Evolutionary conservation across 139 green algal genomes (phyloP).

Genomic region (Chlamydomonas asymmetrica): DNA sequence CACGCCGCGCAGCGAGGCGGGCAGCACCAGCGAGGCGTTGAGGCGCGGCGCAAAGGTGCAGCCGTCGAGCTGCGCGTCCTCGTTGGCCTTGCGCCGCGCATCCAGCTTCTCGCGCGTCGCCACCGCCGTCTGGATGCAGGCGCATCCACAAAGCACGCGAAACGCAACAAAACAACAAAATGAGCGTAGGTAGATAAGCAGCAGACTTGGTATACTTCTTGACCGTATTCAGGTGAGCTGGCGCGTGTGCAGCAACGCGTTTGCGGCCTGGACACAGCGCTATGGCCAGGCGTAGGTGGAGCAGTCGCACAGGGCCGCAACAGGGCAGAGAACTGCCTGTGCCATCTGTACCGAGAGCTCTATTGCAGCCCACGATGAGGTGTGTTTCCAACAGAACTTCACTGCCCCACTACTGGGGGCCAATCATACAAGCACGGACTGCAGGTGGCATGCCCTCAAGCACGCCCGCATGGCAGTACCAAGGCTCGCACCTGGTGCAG

Average conservation of each 20-base stretch:
- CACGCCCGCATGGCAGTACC: not conserved
- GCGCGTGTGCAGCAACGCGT: too few relatives aligned
- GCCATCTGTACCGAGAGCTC: too few relatives aligned
- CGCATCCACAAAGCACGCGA: not conserved
- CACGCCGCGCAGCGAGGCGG: not conserved
- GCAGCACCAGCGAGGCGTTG: slow-evolving; percentile 23
- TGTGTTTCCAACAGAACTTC: too few relatives aligned
- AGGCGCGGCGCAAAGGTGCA: slow-evolving; percentile 75
- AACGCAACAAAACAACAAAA: not conserved
- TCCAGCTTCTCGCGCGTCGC: slow-evolving; percentile 43
- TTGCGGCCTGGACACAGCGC: too few relatives aligned
- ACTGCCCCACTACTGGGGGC: not conserved
- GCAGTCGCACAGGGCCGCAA: too few relatives aligned
- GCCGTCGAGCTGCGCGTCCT: slow-evolving; percentile 39
- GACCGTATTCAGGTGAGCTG: too few relatives aligned
- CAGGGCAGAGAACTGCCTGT: too few relatives aligned
- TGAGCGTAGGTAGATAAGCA: not conserved
- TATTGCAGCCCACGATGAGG: too few relatives aligned
- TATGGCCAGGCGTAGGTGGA: too few relatives aligned
- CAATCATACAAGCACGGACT: not conserved
- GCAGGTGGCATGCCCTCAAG: not conserved
- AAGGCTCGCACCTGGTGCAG: slow-evolving; percentile 26
- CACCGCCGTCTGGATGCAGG: slow-evolving; percentile 1
- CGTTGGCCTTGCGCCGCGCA: slow-evolving; percentile 45
- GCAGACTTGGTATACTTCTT: not conserved